Conservation (phyloP, 306 rosid species). For the Comarum palustre region DNA sequence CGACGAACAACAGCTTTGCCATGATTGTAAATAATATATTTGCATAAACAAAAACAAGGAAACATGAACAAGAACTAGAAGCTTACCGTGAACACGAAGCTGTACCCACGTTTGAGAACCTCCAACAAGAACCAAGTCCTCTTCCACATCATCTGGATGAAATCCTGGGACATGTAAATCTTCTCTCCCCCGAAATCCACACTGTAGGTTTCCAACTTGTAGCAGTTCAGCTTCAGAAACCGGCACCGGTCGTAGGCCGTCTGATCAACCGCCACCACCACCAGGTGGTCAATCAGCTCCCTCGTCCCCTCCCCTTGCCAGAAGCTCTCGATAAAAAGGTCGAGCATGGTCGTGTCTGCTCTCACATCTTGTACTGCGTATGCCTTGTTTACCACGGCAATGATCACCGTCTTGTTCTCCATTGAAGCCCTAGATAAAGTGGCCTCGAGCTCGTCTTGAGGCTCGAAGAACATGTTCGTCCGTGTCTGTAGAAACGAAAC, state of each 20-base stretch:
- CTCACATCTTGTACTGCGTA: conserved; percentile 49
- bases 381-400: conserved; percentile 57
- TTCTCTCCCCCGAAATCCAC: conserved; percentile 59
- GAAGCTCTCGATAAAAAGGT: conserved; percentile 60
- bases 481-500: conserved; percentile 21
- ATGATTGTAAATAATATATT: background rate
- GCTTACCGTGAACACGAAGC: conserved; percentile 61
- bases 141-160: conserved; percentile 81
- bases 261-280: conserved; percentile 65
- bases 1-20: background rate
- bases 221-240: conserved; percentile 52
- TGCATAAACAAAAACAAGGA: background rate
- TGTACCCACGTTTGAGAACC: conserved; percentile 74
- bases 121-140: conserved; percentile 52
- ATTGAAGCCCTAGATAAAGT: conserved; percentile 49
- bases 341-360: conserved; percentile 57
- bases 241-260: conserved; percentile 60
- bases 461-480: background rate
- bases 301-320: conserved; percentile 70
- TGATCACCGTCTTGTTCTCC: conserved; percentile 63
- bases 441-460: conserved; percentile 41
- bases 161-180: conserved; percentile 63
- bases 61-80: background rate
- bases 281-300: conserved; percentile 43
- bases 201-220: conserved; percentile 48